Base-by-base conservation (phyloP, 1,139 yeast species). In the Candida sp. region DNA sequence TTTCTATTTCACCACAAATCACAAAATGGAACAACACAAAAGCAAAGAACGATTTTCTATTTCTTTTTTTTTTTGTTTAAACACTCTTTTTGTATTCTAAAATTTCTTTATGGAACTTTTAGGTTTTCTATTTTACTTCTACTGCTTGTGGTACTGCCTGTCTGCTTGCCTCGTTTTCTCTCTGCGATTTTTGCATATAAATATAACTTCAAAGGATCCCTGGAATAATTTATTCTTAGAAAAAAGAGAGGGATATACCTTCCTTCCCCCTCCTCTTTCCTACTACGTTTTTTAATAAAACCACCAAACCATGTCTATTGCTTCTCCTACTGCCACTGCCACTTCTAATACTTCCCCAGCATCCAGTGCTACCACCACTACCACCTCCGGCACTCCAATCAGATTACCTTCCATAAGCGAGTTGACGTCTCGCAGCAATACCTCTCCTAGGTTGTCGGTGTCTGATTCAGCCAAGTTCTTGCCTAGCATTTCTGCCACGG, bases 321-420 rank as follows among this genome's bases (percentile, higher is more conserved):
- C 17, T n/a, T 38, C 42, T 4, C 28, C 41, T 26, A 38, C 53
- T 30, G 39, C 49, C 11, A 35, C 55, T 11, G 44, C 54, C 32
- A 37, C 48, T 7, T 28, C 46, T n/a, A 25, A 48, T n/a, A 43
- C 45, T 12, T 35, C 52, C 9, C 9, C 33, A 9, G 12, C 43
- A 9, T 22, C 43, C 37, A 38, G 47, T 8, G 44, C 51, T 27
- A 44, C 49, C 9, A 34, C 54, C 8, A 43, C 52, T n/a, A n/a
- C n/a, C n/a, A n/a, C n/a, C n/a, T n/a, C 46, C 7, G 22, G 50
- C n/a, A 42, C 46, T 22, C 39, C 52, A 50, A 54, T 70, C 38
- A 68, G 63, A 53, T 66, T 72, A 55, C 77, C 77, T 12, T 67
- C 75, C 4, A 71, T 73, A 47, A 67, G 63, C 53, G 77, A 73